Conservation (phyloP, 306 rosid genomes). For the Cyamopsis tetragonoloba region DNA sequence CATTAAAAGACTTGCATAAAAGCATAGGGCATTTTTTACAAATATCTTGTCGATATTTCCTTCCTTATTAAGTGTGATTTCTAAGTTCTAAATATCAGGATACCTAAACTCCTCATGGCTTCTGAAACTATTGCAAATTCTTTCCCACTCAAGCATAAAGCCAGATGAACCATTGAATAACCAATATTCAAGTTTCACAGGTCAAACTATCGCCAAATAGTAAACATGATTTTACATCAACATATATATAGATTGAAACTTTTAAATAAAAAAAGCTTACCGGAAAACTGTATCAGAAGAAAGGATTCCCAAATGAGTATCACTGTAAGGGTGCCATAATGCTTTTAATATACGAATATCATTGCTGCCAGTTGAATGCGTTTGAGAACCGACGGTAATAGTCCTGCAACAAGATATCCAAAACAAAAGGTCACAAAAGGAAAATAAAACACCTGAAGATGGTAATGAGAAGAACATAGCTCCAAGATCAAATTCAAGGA, state of each 20-base stretch:
- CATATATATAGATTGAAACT: background rate
- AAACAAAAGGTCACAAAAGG: no score
- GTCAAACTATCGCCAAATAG: background rate
- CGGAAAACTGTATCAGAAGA: conserved; percentile 95
- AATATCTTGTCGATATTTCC: background rate
- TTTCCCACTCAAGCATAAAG: conserved; percentile 1
- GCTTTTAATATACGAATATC: conserved; percentile 62
- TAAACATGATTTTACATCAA: background rate
- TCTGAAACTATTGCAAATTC: background rate
- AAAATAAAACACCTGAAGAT: background rate
- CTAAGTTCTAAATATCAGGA: background rate
- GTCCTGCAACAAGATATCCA: conserved; percentile 50
- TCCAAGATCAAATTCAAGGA: background rate
- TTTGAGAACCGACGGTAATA: conserved; percentile 56
- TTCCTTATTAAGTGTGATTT: background rate
- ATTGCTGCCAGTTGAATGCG: conserved; percentile 44
- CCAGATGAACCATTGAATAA: background rate
- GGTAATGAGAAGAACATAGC: background rate
- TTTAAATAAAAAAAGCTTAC: conserved; percentile 34
- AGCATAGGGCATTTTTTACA: background rate
- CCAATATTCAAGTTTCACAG: background rate
- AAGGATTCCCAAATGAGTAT: conserved; percentile 81
- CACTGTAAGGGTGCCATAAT: conserved; percentile 85
- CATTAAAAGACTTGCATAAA: background rate
- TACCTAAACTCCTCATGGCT: background rate